Conservation (phyloP, 2,329 filamentous ascomycete species). For the Cladosporium oxysporum region DNA sequence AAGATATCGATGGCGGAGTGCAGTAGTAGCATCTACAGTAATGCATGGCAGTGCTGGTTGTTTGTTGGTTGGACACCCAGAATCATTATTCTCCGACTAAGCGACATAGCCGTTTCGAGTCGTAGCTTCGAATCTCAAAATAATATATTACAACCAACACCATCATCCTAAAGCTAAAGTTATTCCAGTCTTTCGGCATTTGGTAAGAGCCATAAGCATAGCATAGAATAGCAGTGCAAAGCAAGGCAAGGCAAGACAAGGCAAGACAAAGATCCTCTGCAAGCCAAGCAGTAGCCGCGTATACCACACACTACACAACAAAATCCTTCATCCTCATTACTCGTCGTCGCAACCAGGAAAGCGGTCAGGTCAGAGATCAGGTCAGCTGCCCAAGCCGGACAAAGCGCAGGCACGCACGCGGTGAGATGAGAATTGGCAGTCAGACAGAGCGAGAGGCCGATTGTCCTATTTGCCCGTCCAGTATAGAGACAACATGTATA, state of each 20-base stretch:
- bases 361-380: background rate
- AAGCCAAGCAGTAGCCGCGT: constrained; percentile 7
- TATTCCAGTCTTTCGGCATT: background rate
- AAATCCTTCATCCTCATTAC: background rate
- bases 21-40: background rate
- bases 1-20: background rate
- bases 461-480: background rate
- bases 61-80: background rate
- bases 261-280: background rate
- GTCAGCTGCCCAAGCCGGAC: constrained; percentile 1
- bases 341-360: background rate
- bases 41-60: background rate
- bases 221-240: background rate
- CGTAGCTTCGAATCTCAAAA: background rate
- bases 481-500: constrained; percentile 5
- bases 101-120: background rate
- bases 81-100: background rate
- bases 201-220: background rate
- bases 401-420: background rate
- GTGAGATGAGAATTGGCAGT: background rate
- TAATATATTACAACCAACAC: background rate
- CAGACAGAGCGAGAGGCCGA: background rate
- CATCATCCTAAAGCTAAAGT: background rate
- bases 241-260: background rate
- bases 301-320: background rate